Conservation (phyloP, 1,284 basidiomycete genomes). For the Puccinia triticina region DNA sequence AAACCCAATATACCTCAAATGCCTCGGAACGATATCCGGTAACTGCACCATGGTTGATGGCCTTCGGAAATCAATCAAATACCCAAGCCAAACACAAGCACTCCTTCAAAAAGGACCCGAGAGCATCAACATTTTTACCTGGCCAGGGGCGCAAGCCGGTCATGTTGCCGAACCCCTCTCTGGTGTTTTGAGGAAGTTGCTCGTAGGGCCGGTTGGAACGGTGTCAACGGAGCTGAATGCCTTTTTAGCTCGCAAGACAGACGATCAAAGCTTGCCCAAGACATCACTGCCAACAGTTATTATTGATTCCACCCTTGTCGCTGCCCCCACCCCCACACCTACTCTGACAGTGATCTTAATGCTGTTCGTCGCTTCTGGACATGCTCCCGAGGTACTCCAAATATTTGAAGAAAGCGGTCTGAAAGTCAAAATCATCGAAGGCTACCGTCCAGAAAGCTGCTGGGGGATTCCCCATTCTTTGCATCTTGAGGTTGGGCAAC, state of each 20-base stretch:
- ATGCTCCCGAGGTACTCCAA: neutral
- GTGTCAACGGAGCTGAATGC: neutral
- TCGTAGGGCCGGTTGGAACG: neutral
- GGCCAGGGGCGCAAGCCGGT: slow-evolving; percentile 10
- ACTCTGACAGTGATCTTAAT: neutral
- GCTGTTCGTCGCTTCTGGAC: neutral
- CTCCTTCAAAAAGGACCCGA: slow-evolving; percentile 20
- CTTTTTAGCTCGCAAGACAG: neutral
- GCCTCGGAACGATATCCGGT: neutral
- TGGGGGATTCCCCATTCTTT: slow-evolving; percentile 7
- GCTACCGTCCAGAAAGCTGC: slow-evolving; percentile 4
- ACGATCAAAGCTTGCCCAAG: neutral
- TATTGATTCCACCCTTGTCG: neutral
- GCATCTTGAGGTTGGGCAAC: neutral
- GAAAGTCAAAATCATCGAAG: neutral
- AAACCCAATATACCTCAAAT: neutral
- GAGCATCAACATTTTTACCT: slow-evolving; percentile 2
- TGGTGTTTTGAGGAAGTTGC: neutral
- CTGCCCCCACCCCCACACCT: neutral
- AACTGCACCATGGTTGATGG: neutral
- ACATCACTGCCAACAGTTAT: neutral
- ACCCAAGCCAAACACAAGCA: neutral
- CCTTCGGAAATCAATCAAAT: slow-evolving; percentile 12
- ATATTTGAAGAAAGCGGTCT: neutral
- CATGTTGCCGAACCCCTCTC: slow-evolving; percentile 6